Evolutionary conservation across 1,284 basidiomycete species (phyloP), one percentile per base, ranked within the genome.

Genomic region (Malassezia obtusa): DNA sequence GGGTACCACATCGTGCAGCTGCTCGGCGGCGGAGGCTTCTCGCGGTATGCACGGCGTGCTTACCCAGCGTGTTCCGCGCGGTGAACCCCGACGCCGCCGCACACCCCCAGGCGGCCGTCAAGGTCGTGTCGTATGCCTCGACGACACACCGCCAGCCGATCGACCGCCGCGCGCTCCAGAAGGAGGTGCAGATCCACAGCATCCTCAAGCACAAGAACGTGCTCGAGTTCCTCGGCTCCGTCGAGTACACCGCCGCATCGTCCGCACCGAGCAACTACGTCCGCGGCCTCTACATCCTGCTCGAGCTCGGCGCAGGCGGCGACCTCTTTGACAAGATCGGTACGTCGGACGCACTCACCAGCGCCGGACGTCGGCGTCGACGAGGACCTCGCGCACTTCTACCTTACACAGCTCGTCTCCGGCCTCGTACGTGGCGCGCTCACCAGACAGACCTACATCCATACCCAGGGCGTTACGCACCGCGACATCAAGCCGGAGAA

Each of bases 311-410:
- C 0, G 84, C 84, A 0, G 91, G 90, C 39, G 92, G 94, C 0
- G 92, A 98, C 75, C 76, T 98, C 36, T 98, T 98, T 73, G 94
- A 98, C 76, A 96, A 96, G 78, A 96, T 98, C 57, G 86, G 90
- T 90, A 67, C 58, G 77, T 45, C 62, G 36, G 4, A 79, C 65
- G 21, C 5, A 40, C 26, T 4, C 1, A 3, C 6, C 49, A 63
- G 69, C 72, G 2, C 89, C 89, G 4, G 88, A 96, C 65, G 79
- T 88, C 8, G 92, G 92, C 4, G 79, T 94, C 0, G 82, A 83
- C 28, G 86, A 90, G 57, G 87, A 94, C 36, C 78, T 92, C 0
- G 87, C 91, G 0, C 90, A 95, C 64, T 80, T 85, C 49, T 98
- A 91, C 77, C 95, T 96, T 71, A 81, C 79, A 21, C 91, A 98